A percentile compares a stretch with the other conserved stretches of the same genome.
Evolutionary conservation across 495 filamentous ascomycete species (phyloP).

Genomic region (Thermochaetoides thermophila): DNA sequence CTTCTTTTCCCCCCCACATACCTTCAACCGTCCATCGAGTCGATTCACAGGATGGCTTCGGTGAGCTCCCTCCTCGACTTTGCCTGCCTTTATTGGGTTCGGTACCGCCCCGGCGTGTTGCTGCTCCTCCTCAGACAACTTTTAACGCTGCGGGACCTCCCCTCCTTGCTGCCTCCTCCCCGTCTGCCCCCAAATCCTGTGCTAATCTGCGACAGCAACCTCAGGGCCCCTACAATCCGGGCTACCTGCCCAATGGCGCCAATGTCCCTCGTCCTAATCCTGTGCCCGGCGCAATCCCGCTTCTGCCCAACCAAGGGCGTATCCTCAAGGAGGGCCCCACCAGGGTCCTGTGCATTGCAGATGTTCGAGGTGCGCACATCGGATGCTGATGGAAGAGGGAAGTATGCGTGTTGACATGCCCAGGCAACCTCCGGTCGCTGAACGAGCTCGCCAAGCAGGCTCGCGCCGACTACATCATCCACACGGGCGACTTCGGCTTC

Average conservation of each 20-base stretch:
- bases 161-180: background rate
- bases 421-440: conserved; percentile 86
- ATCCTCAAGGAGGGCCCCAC: conserved; percentile 74
- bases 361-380: conserved; percentile 71
- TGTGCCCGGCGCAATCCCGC: conserved; percentile 37
- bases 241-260: conserved; percentile 41
- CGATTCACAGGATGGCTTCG: conserved; percentile 19
- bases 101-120: too few species aligned
- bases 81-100: background rate
- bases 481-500: conserved; percentile 98
- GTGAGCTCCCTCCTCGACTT: conserved; percentile 9
- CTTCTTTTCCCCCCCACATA: background rate
- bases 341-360: conserved; percentile 87
- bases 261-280: conserved; percentile 27
- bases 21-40: conserved; percentile 3
- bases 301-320: conserved; percentile 43
- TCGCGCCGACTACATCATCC: conserved; percentile 87
- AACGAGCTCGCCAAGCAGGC: conserved; percentile 93
- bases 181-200: too few species aligned
- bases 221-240: conserved; percentile 26
- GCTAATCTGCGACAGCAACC: too few species aligned
- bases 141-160: background rate
- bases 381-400: too few species aligned
- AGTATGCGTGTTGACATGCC: conserved; percentile 9
- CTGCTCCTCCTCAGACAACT: too few species aligned